Evolutionary conservation across 2,329 filamentous ascomycete species (phyloP), one percentile per base, ranked within the genome.

Genomic region (Apiospora kogelbergensis): DNA sequence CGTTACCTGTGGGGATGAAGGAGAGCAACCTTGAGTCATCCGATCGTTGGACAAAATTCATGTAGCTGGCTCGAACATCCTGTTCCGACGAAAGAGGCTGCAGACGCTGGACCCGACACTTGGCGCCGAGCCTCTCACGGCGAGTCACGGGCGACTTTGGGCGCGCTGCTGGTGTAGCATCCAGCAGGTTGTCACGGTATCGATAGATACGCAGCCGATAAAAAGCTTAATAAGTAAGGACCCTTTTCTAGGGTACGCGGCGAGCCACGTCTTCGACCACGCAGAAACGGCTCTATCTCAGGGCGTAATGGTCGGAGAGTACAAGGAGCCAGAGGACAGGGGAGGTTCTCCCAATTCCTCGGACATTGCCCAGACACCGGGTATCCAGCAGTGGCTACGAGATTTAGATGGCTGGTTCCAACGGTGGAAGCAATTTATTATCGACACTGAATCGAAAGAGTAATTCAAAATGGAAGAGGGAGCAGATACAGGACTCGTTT

Each of bases 1-100:
- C 5, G 11, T 30, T 53, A 15, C 3, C 46, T 53, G 30, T 20
- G 24, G 46, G 46, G 5, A 53, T 53, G 46, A 53, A 53, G 24
- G 46, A 53, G 24, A 53, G 24, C 24, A 7, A 2, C 3, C 5
- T 53, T 15, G 46, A 53, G 24, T 17, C 46, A 53, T 17, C 2
- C 46, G 24, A 53, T 24, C 46, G 46, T 30, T 15, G 46, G 46
- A 9, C 46, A 9, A 53, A 53, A 53, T 30, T 53, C 46, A 53
- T 24, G 24, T 24, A 53, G 46, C 46, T 53, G 46, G 30, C 46
- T 53, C 46, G 46, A 53, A 53, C 46, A n/a, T 72, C 33, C 64
- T 73, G 7, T 33, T 70, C 30, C 67, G 71, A 37, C 65, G 67
- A 15, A 69, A 66, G 17, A 72, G 69, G 41, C 69, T 73, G 1